Evolutionary conservation across 257 asterid species (phyloP), one percentile per base, ranked within the genome.

Genomic region (Solanum bulbocastanum): DNA sequence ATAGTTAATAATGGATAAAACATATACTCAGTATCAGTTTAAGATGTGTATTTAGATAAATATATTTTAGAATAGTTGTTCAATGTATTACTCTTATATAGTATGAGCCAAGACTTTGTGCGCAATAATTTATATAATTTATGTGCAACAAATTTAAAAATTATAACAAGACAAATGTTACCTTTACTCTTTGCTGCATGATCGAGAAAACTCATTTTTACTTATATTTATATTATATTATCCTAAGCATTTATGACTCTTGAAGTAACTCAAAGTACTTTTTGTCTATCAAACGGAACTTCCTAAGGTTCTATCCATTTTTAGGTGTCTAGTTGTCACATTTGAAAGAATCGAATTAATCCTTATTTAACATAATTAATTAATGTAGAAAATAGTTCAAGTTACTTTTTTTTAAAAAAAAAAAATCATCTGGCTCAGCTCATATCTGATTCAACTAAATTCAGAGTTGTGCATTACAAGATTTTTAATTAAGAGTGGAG

Each of bases 391-490:
- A 73, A 73, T 2, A 20, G 49, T 36, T 33, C 0, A 36, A 36
- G 30, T 35, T 36, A 4, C 9, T 66, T 27, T 12, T 14, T 4
- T 46, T 5, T 0, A 49, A 52, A 52, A 16, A 15, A 49, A 52
- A 52, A 16, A 15, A 46, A 4, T 46, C 6, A 46, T 46, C 20
- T 1, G 1, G 52, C 52, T 44, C 7, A 15, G 22, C 60, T 49
- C 58, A 13, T 46, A 46, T 46, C 7, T 52, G 23, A 52, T 1
- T 4, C 10, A 3, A 68, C 1, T 68, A 68, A 14, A 68, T 68
- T 30, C 0, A 0, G 8, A 27, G 18, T 25, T 1, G 0, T 32
- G 5, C 37, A 25, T 25, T 11, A 18, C 18, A 65, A 4, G 2
- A 3, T 1, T 66, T 27, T 27, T 13, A 13, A 13, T 68, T 14